phyloP scores from a whole-genome alignment of 1,284 basidiomycete genomes.

The Trametes pubescens region DNA sequence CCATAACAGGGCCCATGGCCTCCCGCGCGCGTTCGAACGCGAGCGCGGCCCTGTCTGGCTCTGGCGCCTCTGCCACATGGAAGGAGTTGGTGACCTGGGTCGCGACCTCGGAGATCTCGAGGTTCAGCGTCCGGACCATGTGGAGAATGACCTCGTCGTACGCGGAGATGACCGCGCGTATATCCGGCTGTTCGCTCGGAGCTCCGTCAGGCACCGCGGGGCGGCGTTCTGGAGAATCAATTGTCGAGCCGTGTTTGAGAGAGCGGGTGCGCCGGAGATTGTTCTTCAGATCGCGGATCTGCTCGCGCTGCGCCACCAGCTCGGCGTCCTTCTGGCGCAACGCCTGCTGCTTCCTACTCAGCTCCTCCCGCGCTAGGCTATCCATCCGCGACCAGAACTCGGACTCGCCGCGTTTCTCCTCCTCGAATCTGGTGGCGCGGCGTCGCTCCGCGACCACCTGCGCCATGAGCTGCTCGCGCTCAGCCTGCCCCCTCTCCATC shows the following conservation, averaged over 20 bases:
- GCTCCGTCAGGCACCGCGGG: constrained; percentile 42
- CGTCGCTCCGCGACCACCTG: constrained; percentile 19
- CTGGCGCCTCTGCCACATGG: constrained; percentile 23
- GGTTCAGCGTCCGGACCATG: constrained; percentile 56
- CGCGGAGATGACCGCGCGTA: constrained; percentile 38
- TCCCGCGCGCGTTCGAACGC: constrained; percentile 33
- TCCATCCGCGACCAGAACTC: constrained; percentile 35
- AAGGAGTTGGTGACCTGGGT: constrained; percentile 48
- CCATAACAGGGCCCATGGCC: constrained; percentile 47
- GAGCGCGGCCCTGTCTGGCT: constrained; percentile 18
- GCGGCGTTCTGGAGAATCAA: neutral
- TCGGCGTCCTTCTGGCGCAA: constrained; percentile 20
- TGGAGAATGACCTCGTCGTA: constrained; percentile 56
- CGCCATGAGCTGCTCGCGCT: constrained; percentile 23
- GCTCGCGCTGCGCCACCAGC: constrained; percentile 26
- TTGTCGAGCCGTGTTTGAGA: constrained; percentile 4
- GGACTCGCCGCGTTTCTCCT: constrained; percentile 25
- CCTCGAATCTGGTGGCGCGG: constrained; percentile 14
- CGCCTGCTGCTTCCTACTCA: constrained; percentile 21
- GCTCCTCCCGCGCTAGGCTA: constrained; percentile 27
- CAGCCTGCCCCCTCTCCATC: constrained; percentile 22
- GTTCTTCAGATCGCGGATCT: constrained; percentile 25
- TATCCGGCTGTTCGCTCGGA: constrained; percentile 40
- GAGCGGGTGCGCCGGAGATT: constrained; percentile 20
- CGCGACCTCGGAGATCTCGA: constrained; percentile 59